Base-by-base conservation (phyloP, 805 yeast genomes). In the Yarrowia sp. region DNA sequence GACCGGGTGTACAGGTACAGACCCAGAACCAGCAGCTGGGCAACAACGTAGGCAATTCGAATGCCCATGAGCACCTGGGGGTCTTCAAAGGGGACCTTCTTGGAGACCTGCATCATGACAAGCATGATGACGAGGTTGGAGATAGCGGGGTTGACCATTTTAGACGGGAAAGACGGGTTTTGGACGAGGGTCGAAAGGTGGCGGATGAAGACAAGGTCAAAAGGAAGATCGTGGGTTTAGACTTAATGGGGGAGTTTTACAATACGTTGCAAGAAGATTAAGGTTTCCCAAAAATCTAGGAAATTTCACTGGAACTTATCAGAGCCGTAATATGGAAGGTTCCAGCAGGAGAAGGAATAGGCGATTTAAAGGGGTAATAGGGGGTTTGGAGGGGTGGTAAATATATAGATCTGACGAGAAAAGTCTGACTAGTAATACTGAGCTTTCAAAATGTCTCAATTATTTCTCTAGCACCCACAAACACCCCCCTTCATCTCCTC, bases 61-160 rank as follows among this genome's bases (percentile, higher is more conserved):
- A 91, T 93, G 78, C 87, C 89, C 77, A 89, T 80, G 66, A 92
- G 82, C 69, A 86, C 85, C 72, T 80, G 80, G 56, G 96, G 94
- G 80, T 93, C 86, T 79, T 94, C 98, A 80, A 93, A 87, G 80
- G 94, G 95, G 71, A 95, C 83, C 77, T 86, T 87, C 80, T 92
- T 91, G 72, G 97, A 87, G 72, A 92, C 90, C 81, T 92, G 97
- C 97, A 93, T 94, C 91, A 92, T 91, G 84, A 87, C 90, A 77
- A 93, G 88, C 97, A 93, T 94, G 85, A 95, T 82, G 75, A 84
- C 90, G 74, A 95, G 80, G 82, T 94, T 93, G 73, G 92, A 81
- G 73, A 93, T 82, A 73, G 97, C 96, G 55, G 98, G 95, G 79
- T 91, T 92, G 95, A 94, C 89, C 70, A 45, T 74, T 35, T 56